Base-by-base conservation (phyloP, 345 rosid species). In the Limnanthes douglasii region DNA sequence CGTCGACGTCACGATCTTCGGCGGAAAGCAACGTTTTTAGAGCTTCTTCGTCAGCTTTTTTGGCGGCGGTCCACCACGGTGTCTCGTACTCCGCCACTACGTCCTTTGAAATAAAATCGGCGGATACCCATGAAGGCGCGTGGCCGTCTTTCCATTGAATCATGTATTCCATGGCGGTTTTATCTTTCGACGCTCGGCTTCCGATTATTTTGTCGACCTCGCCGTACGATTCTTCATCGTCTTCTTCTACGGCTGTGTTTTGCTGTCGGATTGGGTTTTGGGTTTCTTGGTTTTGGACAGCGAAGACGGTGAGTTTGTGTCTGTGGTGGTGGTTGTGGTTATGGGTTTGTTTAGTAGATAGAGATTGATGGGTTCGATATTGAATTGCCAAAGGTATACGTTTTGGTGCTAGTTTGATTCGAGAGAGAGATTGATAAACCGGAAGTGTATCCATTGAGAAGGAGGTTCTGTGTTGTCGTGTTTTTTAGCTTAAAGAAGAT, bases 41-140 rank as follows among this genome's bases (percentile, higher is more conserved):
- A 7, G 90, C 77, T 36, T 61, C 21, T 0, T 68, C 70, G 57
- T 88, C 95, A 40, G 81, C 86, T 43, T 88, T 88, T 41, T 78
- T 83, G 13, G 97, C 93, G 3, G 90, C 95, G 4, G 66, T 73
- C 95, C 93, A 88, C 95, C 97, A 83, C 0, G 95, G 93, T 1
- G 84, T 56, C 47, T 88, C 95, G 53, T 73, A 83, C 52, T 83
- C 97, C 0, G 93, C 78, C 14, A 88, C 74, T 5, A 83, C 90
- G 38, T 88, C 97, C 3, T 63, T 65, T 24, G 97, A 95, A 7
- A 83, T 68, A 70, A 11, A 72, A 41, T 70, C 67, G 0, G 80
- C 57, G 0, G 76, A 74, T 18, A 88, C 71, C 95, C 95, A 88
- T 4, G 95, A 83, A 0, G 95, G 93, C 1, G 68, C 54, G 17